phyloP scores from a whole-genome alignment of 352 stramenopile genomes.

The Globisporangium sylvaticum region DNA sequence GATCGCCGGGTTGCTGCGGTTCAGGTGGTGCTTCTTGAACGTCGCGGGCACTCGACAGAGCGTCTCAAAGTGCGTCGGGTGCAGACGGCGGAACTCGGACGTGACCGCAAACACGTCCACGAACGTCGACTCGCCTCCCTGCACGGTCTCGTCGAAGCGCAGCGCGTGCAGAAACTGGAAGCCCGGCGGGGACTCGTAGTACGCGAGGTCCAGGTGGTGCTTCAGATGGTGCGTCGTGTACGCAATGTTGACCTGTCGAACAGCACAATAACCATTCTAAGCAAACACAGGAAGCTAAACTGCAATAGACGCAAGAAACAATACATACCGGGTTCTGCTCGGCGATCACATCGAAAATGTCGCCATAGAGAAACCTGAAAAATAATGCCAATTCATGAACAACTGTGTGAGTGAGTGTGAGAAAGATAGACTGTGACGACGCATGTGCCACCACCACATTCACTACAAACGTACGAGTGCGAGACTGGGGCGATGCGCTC shows the following conservation, averaged over 20 bases:
- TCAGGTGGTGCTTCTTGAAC: constrained; percentile 92
- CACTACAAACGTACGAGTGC: constrained; percentile 47
- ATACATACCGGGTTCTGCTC: constrained; percentile 66
- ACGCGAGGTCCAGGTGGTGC: constrained; percentile 94
- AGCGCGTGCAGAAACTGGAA: constrained; percentile 94
- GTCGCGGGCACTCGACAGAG: constrained; percentile 87
- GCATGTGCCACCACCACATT: background rate
- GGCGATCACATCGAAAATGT: constrained; percentile 80
- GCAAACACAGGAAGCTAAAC: too few species aligned
- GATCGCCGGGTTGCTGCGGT: constrained; percentile 81
- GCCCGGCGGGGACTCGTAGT: constrained; percentile 96
- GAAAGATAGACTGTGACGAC: background rate
- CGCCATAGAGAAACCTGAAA: constrained; percentile 76
- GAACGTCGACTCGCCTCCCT: constrained; percentile 82
- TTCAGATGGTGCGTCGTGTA: constrained; percentile 90
- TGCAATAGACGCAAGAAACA: too few species aligned
- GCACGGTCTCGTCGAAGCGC: constrained; percentile 80
- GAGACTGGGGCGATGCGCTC: constrained; percentile 79
- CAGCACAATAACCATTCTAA: background rate
- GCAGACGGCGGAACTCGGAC: constrained; percentile 53
- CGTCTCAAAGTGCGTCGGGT: constrained; percentile 70
- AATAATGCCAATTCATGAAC: too few species aligned
- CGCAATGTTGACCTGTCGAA: constrained; percentile 89
- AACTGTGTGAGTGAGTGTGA: too few species aligned
- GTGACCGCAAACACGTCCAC: constrained; percentile 80